Percentiles rank a stretch among this genome's conserved stretches.
Conservation (phyloP, 78 protist genomes). For the Protostelium mycophagum region DNA sequence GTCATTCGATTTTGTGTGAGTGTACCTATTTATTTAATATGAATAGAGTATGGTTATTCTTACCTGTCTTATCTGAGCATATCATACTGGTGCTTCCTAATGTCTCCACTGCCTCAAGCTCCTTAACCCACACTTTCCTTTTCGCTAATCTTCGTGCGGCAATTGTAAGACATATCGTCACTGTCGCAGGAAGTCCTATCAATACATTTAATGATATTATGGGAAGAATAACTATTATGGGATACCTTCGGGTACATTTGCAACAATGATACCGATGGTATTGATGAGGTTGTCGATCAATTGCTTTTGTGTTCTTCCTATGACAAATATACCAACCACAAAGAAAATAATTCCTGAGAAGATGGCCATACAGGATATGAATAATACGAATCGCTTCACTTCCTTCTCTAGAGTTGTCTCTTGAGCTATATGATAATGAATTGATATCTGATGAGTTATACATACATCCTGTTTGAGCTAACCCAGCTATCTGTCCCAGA, state of each 20-base stretch:
- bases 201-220: background rate
- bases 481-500: constrained; percentile 85
- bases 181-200: constrained; percentile 57
- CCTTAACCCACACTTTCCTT: constrained; percentile 79
- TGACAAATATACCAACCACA: constrained; percentile 23
- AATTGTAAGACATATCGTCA: constrained; percentile 75
- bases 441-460: background rate
- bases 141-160: constrained; percentile 82
- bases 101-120: constrained; percentile 84
- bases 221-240: background rate
- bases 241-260: constrained; percentile 90
- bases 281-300: background rate
- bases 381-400: constrained; percentile 73
- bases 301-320: background rate
- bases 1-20: constrained; percentile 92
- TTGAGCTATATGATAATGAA: constrained; percentile 7
- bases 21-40: constrained; percentile 25
- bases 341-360: constrained; percentile 20
- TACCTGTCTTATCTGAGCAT: constrained; percentile 94
- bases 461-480: constrained; percentile 20
- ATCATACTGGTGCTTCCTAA: constrained; percentile 85
- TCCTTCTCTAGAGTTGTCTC: constrained; percentile 77
- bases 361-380: constrained; percentile 78
- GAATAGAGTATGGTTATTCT: background rate
- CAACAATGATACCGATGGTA: constrained; percentile 79